These are phyloP conservation scores for Teratosphaeria nubilosa DNA, from an alignment of 2,329 filamentous ascomycete genomes.

Conservation along the genomic window DNA sequence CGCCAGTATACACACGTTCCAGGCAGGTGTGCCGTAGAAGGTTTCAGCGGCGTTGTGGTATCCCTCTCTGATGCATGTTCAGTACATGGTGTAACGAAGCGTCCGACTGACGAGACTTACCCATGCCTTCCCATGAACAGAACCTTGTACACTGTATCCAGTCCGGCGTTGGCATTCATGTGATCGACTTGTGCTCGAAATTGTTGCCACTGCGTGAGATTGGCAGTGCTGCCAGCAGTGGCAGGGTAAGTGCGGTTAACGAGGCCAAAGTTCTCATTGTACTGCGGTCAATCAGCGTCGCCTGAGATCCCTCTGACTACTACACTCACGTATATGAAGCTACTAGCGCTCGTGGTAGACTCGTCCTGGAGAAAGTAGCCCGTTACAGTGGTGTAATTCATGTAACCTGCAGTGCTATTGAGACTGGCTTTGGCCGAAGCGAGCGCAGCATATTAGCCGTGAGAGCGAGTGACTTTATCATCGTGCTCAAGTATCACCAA, in stretches of 20 bases:
- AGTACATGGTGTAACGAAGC: neutral
- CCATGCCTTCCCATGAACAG: conserved; percentile 63
- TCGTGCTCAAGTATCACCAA: neutral
- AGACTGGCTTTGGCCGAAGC: conserved; percentile 3
- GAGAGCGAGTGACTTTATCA: neutral
- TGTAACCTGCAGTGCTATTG: conserved; percentile 24
- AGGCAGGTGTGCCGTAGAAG: conserved; percentile 57
- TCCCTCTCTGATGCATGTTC: conserved; percentile 38
- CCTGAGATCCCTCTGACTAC: neutral
- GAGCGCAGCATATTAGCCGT: neutral
- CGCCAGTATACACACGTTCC: conserved; percentile 45
- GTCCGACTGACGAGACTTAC: neutral
- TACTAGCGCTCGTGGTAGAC: conserved; percentile 41
- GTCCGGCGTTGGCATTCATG: conserved; percentile 43
- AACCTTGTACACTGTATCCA: conserved; percentile 54
- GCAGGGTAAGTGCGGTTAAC: conserved; percentile 52
- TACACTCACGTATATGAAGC: conserved; percentile 52
- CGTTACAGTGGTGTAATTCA: conserved; percentile 50
- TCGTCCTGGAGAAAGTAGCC: conserved; percentile 59
- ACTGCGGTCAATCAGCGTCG: conserved; percentile 3
- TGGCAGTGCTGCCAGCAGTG: conserved; percentile 32
- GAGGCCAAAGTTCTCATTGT: conserved; percentile 58
- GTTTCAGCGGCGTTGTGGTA: conserved; percentile 53
- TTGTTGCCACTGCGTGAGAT: conserved; percentile 54
- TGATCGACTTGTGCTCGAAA: conserved; percentile 49